These are phyloP conservation scores for Eimeria falciformis DNA, from an alignment of 169 alveolate genomes.

Conservation along the genomic window DNA sequence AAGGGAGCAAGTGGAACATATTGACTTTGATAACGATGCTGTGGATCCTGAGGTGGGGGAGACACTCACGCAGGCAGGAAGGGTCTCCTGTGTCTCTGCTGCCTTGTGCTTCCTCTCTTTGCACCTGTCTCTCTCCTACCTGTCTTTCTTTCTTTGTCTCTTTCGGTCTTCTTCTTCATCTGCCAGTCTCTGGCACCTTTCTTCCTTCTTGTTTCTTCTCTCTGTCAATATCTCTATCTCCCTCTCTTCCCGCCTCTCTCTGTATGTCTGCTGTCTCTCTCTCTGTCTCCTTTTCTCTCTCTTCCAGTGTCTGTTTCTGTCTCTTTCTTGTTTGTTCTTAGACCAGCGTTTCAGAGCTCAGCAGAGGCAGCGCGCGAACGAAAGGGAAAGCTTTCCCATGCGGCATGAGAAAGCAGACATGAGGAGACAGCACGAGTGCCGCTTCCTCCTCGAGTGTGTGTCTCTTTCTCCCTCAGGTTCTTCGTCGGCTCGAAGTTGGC, in stretches of 20 bases:
- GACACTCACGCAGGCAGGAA: neutral
- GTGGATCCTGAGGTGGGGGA: constrained; percentile 95
- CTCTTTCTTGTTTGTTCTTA: neutral
- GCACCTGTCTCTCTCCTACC: neutral
- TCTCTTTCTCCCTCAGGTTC: too few relatives aligned
- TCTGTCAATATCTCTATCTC: too few relatives aligned
- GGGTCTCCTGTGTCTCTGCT: neutral
- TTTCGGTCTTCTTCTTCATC: neutral
- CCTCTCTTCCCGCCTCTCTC: neutral
- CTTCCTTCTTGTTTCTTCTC: neutral
- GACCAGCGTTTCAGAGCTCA: neutral
- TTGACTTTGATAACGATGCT: constrained; percentile 97
- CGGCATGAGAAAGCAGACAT: too few relatives aligned
- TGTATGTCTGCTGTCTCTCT: neutral
- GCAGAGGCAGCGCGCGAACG: neutral
- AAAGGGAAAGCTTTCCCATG: neutral
- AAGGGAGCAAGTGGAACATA: constrained; percentile 97
- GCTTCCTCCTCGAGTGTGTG: too few relatives aligned
- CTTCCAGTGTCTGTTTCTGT: too few relatives aligned
- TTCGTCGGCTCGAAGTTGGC: neutral
- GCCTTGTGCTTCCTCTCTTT: neutral
- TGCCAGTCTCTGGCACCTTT: neutral
- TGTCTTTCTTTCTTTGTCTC: neutral
- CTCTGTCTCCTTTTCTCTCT: neutral
- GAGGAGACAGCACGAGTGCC: too few relatives aligned